A percentile compares a stretch with the other conserved stretches of the same genome.
phyloP scores from a whole-genome alignment of 306 rosid genomes.

The Quercus robur region DNA sequence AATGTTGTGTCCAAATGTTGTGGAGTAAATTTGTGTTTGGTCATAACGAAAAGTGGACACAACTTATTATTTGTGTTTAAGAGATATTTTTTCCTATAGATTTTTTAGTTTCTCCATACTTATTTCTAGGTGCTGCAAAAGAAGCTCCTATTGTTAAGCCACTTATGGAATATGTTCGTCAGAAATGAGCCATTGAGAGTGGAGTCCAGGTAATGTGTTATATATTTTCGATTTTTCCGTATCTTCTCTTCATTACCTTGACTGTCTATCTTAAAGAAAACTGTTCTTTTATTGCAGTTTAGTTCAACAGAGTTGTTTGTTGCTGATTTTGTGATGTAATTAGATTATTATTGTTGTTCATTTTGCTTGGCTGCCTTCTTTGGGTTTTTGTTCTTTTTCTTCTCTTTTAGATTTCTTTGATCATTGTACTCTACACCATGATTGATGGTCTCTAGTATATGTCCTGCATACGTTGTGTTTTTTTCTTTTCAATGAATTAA shows the following conservation, averaged over 20 bases:
- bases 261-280: not conserved
- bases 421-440: too few relatives aligned
- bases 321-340: not conserved
- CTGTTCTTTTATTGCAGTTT: not conserved
- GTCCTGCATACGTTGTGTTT: too few relatives aligned
- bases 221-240: not conserved
- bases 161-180: conserved; percentile 85
- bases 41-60: not conserved
- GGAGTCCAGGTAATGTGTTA: conserved; percentile 58
- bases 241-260: not conserved
- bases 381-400: too few relatives aligned
- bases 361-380: too few relatives aligned
- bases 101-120: conserved; percentile 7
- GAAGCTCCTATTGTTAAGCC: conserved; percentile 80
- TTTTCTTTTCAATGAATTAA: too few relatives aligned
- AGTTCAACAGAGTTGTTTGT: not conserved
- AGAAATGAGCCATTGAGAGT: conserved; percentile 50
- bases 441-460: too few relatives aligned
- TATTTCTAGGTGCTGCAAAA: conserved; percentile 62
- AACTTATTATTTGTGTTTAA: not conserved
- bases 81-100: conserved; percentile 1
- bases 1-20: conserved; percentile 3
- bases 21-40: not conserved
- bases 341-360: too few relatives aligned
- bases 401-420: too few relatives aligned